Conservation (phyloP, 768 basidiomycete species). For the Cytidiella melzeri region DNA sequence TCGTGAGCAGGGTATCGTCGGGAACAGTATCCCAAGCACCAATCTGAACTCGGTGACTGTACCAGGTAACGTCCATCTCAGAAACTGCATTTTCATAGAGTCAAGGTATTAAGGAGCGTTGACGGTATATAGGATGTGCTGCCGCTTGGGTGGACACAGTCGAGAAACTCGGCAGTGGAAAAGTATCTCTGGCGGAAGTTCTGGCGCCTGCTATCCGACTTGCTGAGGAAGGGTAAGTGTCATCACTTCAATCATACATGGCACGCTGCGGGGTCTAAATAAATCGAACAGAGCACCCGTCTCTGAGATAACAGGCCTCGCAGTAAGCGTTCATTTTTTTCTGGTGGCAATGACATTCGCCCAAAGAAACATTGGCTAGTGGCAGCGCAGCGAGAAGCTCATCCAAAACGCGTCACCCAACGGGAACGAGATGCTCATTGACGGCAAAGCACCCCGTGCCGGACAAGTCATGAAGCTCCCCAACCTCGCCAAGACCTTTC, state of each 20-base stretch:
- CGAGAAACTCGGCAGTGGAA: slow-evolving; percentile 74
- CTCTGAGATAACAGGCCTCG: slow-evolving; percentile 66
- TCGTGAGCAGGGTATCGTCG: slow-evolving; percentile 60
- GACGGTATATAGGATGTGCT: slow-evolving; percentile 61
- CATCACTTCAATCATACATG: too few relatives aligned
- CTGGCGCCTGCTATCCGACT: slow-evolving; percentile 86
- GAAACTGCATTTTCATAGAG: background rate
- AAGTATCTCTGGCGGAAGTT: slow-evolving; percentile 58
- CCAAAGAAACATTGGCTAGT: too few relatives aligned
- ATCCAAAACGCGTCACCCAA: slow-evolving; percentile 84
- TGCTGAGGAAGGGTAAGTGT: slow-evolving; percentile 81
- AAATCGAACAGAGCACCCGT: slow-evolving; percentile 68
- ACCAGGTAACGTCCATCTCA: slow-evolving; percentile 45
- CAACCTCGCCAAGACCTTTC: slow-evolving; percentile 79
- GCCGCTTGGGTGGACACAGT: slow-evolving; percentile 94
- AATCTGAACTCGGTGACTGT: slow-evolving; percentile 92
- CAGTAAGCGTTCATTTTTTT: slow-evolving; percentile 8
- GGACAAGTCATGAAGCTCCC: slow-evolving; percentile 83
- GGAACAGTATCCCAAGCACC: slow-evolving; percentile 63
- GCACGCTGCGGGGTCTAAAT: too few relatives aligned
- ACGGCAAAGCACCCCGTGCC: slow-evolving; percentile 76
- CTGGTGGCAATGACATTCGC: slow-evolving; percentile 4
- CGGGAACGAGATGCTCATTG: slow-evolving; percentile 77
- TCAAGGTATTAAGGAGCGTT: background rate
- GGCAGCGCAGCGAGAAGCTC: slow-evolving; percentile 57